phyloP scores from a whole-genome alignment of 345 rosid genomes.

The Litchi chinensis region DNA sequence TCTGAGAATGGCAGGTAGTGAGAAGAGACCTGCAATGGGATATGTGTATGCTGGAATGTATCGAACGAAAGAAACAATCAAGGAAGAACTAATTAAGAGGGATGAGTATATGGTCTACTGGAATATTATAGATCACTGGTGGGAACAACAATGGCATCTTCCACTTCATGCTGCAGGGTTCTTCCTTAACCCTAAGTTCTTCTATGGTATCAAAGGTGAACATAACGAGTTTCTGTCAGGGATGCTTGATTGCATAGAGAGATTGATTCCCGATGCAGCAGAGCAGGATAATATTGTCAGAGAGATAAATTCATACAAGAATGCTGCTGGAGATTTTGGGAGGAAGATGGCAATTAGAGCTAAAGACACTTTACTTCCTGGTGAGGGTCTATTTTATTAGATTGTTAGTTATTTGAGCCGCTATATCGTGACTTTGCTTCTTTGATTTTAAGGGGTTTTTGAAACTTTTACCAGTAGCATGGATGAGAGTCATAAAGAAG shows the following conservation, averaged over 20 bases:
- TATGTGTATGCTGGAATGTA: conserved; percentile 80
- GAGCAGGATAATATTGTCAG: conserved; percentile 75
- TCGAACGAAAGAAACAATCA: conserved; percentile 78
- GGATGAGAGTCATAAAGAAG: not conserved
- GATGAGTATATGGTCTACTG: conserved; percentile 73
- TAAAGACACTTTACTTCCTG: conserved; percentile 76
- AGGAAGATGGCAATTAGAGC: conserved; percentile 91
- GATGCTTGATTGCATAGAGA: conserved; percentile 86
- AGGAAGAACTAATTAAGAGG: conserved; percentile 65
- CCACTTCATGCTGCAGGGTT: conserved; percentile 92
- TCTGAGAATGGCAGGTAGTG: conserved; percentile 53
- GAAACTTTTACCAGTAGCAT: not conserved
- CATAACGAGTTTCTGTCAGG: conserved; percentile 64
- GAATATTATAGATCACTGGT: conserved; percentile 81
- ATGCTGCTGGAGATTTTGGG: conserved; percentile 81
- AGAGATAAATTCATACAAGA: conserved; percentile 73
- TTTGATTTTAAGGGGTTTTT: not conserved
- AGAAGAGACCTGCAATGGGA: conserved; percentile 85
- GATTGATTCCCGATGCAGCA: conserved; percentile 65
- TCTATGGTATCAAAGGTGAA: conserved; percentile 72
- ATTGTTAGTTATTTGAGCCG: conserved; percentile 14
- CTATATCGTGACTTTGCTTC: not conserved
- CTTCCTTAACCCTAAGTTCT: conserved; percentile 89
- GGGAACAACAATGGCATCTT: conserved; percentile 69
- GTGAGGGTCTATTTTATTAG: conserved; percentile 37